A percentile compares a stretch with the other conserved stretches of the same genome.
Conservation (phyloP, 371 early-diverging fungal genomes). For the Cokeromyces recurvatus region DNA sequence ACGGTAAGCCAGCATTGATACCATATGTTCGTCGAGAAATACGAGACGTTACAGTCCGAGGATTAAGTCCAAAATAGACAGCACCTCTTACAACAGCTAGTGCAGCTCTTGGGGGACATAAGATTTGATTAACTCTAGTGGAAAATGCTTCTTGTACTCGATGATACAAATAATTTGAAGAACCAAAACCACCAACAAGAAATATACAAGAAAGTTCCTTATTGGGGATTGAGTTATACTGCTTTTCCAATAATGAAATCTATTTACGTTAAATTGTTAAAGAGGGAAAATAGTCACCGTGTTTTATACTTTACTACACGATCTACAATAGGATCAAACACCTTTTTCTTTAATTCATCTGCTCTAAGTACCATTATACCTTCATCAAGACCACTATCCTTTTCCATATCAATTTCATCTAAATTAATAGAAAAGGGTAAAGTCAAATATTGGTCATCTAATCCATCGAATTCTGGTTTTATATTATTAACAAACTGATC, state of each 20-base stretch:
- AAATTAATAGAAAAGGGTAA: constrained; percentile 42
- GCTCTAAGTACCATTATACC: constrained; percentile 44
- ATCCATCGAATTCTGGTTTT: constrained; percentile 55
- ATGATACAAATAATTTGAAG: constrained; percentile 42
- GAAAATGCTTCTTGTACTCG: constrained; percentile 28
- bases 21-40: constrained; percentile 57
- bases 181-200: constrained; percentile 47
- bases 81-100: constrained; percentile 50
- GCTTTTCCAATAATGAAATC: constrained; percentile 35
- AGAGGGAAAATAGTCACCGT: too few species aligned
- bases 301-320: constrained; percentile 48
- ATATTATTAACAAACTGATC: constrained; percentile 53
- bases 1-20: constrained; percentile 57
- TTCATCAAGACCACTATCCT: constrained; percentile 43
- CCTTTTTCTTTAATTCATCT: constrained; percentile 41
- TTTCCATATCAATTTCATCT: constrained; percentile 28
- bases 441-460: constrained; percentile 44
- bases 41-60: constrained; percentile 46
- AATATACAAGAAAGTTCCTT: constrained; percentile 25
- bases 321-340: constrained; percentile 54
- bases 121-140: constrained; percentile 22
- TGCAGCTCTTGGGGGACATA: constrained; percentile 41
- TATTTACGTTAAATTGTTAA: too few species aligned
- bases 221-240: constrained; percentile 21
- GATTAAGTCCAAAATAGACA: constrained; percentile 49